Base-by-base conservation (phyloP, 129 eudicot species). In the Ambrosia trifida region DNA sequence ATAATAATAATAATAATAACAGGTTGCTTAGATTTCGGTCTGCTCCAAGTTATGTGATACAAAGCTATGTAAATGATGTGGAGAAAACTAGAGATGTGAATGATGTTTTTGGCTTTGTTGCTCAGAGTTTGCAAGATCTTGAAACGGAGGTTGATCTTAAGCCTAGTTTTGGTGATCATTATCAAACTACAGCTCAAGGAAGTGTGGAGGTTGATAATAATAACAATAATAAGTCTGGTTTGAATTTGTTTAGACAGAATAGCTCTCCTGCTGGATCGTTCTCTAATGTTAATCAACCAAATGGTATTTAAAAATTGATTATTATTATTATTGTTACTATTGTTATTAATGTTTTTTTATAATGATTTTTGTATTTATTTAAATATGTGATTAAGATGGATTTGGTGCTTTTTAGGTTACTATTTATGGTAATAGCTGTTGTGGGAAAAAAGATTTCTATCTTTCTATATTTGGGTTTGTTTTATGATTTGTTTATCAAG, bases 221-320 rank as follows among this genome's bases (percentile, higher is more conserved):
- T 74, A 73, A 59, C 59, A 75, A 76, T 57, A 73, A 58, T 44
- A 80, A 70, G 74, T 70, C 83, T 65, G 83, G 84, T 73, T 83
- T 88, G 4, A 71, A 75, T 62, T 85, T 94, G 70, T 64, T 76
- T 80, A 79, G 97, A 61, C 97, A 95, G 49, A 90, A 81, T 69
- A 95, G 91, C 72, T 90, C 99, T 51, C 99, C 99, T 75, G 91
- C 97, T 85, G 99, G 96, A 45, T 83, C 82, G 51, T 86, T 95
- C 70, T 72, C 83, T 71, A 74, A 79, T 46, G 76, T 81, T 58
- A 75, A 58, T 76, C 68, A 78, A 64, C 87, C 82, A 58, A 84
- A 75, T 78, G 99, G 97, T 90, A 90, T 61, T 56, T 58, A 61
- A 35, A 1, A 5, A 6, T 40, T 24, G 28, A 24, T 24, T 24